Base-by-base conservation (phyloP, 2,329 filamentous ascomycete genomes). In the Fusarium multiceps region DNA sequence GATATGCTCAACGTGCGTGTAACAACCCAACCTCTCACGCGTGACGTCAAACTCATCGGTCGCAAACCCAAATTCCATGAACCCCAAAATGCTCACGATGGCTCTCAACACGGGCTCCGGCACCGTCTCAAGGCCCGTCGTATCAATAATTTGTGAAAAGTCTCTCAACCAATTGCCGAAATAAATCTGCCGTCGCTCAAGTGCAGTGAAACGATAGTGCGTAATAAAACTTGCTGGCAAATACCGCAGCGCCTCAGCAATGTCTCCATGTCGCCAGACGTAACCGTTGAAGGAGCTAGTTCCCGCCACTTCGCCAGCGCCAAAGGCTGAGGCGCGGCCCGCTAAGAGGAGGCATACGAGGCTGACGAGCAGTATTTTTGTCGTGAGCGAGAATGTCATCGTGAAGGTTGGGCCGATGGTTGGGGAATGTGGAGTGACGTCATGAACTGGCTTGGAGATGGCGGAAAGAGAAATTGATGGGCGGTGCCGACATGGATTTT, bases 41-140 rank as follows among this genome's bases (percentile, higher is more conserved):
- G 92, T 94, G 40, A 94, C 92, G 75, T 94, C 92, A 73, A 93
- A 94, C 74, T 94, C 92, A 54, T 86, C 90, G 2, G 92, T 94
- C 11, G 91, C 92, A 80, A 93, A 94, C 43, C 92, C 78, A 63
- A 79, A 78, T 41, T 78, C 75, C 55, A 78, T 57, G 48, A 78
- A 76, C 53, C 72, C 75, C 56, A 78, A 37, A 20, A 78, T 74
- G 50, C 75, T 75, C 20, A 78, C 75, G 11, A 78, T 75, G 50
- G 76, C 74, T 27, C 76, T 68, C 6, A 77, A 67, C 8, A 75
- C 69, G 2, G 75, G 69, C 47, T 77, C 76, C 0, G 76, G 73
- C 1, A 77, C 67, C 20, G 74, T 77, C 12, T 77, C 76, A n/a
- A 77, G 72, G 49, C 76, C 74, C 16, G 75, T 76, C 7, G 93